phyloP scores from a whole-genome alignment of 495 filamentous ascomycete genomes.

The Penicillium coprophilum region DNA sequence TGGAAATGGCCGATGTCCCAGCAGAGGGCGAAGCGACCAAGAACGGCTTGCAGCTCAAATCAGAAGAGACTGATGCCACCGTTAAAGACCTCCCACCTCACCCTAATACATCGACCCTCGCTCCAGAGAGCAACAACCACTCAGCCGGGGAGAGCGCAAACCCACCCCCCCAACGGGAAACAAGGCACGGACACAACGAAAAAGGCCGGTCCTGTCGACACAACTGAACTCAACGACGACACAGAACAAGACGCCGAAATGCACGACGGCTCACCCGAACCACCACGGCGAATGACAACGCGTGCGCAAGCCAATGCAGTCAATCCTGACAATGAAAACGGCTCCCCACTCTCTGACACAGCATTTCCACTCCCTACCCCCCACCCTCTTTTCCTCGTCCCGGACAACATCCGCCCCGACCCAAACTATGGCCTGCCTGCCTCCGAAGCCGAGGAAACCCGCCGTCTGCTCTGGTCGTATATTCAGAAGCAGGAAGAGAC shows the following conservation, averaged over 20 bases:
- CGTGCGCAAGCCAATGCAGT: constrained; percentile 60
- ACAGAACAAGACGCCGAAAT: constrained; percentile 39
- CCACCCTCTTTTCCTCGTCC: constrained; percentile 83
- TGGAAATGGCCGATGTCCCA: constrained; percentile 47
- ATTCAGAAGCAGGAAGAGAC: constrained; percentile 97
- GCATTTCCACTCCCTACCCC: constrained; percentile 55
- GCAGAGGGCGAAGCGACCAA: constrained; percentile 5
- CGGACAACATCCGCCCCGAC: constrained; percentile 67
- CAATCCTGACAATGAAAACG: constrained; percentile 32
- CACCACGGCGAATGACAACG: constrained; percentile 68
- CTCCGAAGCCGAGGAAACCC: constrained; percentile 83
- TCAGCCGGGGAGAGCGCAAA: constrained; percentile 17
- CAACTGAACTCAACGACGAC: constrained; percentile 21
- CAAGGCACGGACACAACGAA: constrained; percentile 13
- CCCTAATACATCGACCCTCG: constrained; percentile 15
- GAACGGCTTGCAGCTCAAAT: constrained; percentile 27
- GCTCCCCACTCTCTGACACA: constrained; percentile 49
- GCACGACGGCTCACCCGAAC: constrained; percentile 40
- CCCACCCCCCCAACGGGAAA: constrained; percentile 11
- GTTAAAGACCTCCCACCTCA: constrained; percentile 43
- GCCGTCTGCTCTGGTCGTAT: constrained; percentile 77
- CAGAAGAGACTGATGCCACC: constrained; percentile 41
- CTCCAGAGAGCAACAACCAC: constrained; percentile 1
- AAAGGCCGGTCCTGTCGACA: constrained; percentile 15
- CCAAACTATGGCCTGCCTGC: constrained; percentile 76